Evolutionary conservation across 352 stramenopile genomes (phyloP), one percentile per base, ranked within the genome.

Genomic region (Pythium utonaiense): DNA sequence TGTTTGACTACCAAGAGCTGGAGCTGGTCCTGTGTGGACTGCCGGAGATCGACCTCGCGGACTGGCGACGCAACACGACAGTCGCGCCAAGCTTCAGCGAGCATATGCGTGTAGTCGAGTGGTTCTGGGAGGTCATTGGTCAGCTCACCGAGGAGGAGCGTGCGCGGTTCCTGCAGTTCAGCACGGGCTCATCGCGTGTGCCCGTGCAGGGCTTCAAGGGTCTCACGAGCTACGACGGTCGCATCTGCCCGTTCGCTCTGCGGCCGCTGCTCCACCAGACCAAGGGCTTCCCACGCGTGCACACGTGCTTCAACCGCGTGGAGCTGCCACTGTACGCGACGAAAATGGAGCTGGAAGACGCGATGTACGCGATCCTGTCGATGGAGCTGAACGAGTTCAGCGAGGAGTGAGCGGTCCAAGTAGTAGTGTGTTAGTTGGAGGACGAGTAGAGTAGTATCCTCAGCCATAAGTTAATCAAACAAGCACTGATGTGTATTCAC

Each of bases 1-100:
- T 99, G 1, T 99, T 99, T 73, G 96, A 99, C 76, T 98, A 98
- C 70, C 96, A 99, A 71, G 96, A 99, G 73, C 76, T 99, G 28
- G 83, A 93, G 69, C 75, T 93, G 38, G 77, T 93, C 38, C 67
- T 93, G n/a, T 89, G 80, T 34, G 84, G 84, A 0, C 56, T 97
- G n/a, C 77, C 79, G 2, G 75, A 90, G 60, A 93, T 98, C 45
- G 88, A 98, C 62, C 60, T 98, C 9, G 71, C 55, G 7, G 93
- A 98, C 61, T 97, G 93, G 91, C 78, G 88, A 21, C 62, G 62
- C 6, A 80, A 97, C 62, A 97, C 91, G 3, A 57, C 73, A 0
- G 73, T 89, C 1, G 72, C 80, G 0, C 65, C 73, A 0, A 82
- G 59, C 16, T 85, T 91, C 41, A 75, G 67, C 14, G 77, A 89